Base-by-base conservation (phyloP, 768 basidiomycete species). In the Rhodosporidiobolus sp. region DNA sequence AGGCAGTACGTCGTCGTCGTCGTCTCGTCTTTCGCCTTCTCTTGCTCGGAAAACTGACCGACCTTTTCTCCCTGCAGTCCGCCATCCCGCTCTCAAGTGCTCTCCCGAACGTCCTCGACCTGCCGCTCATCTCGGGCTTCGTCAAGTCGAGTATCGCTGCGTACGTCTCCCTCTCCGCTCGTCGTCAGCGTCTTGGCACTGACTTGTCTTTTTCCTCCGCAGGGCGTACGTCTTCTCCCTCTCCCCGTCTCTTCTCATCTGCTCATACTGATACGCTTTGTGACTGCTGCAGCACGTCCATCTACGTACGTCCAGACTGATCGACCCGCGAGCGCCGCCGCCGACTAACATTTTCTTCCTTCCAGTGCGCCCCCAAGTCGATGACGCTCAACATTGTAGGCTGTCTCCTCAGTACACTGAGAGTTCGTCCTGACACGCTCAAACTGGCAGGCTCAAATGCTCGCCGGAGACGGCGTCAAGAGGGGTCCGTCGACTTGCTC, bases 31-130 rank as follows among this genome's bases (percentile, higher is more conserved):
- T n/a, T 69, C 16, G 2, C 9, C 22, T 49, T 43, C 12, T 28
- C n/a, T 11, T 26, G 3, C 50, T 28, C 28, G 26, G 14, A 6
- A 26, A 8, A 48, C 60, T 62, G 45, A 62, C 24, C 28, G n/a
- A n/a, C 28, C 3, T 83, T 84, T 87, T 86, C 46, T 7, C n/a
- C n/a, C 10, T 20, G 12, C 22, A 72, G 71, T 72, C 72, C 28
- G 88, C 87, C 57, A 86, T 87, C 3, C 89, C 90, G 0, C 83
- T 91, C 72, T 82, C 85, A 55, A 85, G 84, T 73, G 85, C 84
- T 11, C 86, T 66, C n/a, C 88, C 86, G 50, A 89, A 85, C 78
- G 88, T 91, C 80, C 87, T 91, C 84, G 88, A 91, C 80, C 79
- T 91, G 1, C 90, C 90, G 0, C 85, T 87, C 63, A 80, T 92